A percentile compares a stretch with the other conserved stretches of the same genome.
These are phyloP conservation scores for Pythium phragmitis DNA, from an alignment of 352 stramenopile genomes.

Conservation along the genomic window DNA sequence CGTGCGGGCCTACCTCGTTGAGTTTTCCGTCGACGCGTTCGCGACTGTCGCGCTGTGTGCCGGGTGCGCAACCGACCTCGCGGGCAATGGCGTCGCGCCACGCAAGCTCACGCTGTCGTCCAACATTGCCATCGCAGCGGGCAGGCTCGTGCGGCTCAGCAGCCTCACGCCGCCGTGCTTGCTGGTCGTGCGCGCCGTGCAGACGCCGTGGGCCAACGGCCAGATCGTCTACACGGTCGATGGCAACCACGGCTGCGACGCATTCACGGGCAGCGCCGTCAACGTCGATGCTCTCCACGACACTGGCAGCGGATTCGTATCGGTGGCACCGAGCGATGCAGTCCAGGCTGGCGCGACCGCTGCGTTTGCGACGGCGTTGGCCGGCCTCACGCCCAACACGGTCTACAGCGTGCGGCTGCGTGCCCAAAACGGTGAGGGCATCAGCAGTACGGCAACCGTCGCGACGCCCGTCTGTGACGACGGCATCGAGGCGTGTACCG, in stretches of 20 bases:
- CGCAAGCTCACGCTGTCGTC: slow-evolving; percentile 50
- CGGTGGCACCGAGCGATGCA: slow-evolving; percentile 23
- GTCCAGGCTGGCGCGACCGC: not conserved
- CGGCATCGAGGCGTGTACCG: slow-evolving; percentile 78
- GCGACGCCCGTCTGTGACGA: slow-evolving; percentile 87
- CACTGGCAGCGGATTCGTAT: slow-evolving; percentile 41
- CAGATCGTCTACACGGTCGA: slow-evolving; percentile 47
- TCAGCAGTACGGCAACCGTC: slow-evolving; percentile 48
- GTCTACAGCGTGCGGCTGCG: slow-evolving; percentile 83
- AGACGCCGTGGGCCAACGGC: slow-evolving; percentile 35
- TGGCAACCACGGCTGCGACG: slow-evolving; percentile 61
- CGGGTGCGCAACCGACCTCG: slow-evolving; percentile 45
- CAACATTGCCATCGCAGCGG: slow-evolving; percentile 31
- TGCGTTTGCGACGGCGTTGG: slow-evolving; percentile 27
- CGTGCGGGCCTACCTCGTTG: slow-evolving; percentile 78
- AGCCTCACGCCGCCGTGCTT: slow-evolving; percentile 50
- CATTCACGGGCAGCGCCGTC: slow-evolving; percentile 34
- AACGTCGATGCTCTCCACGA: slow-evolving; percentile 53
- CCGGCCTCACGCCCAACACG: slow-evolving; percentile 41
- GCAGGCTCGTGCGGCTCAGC: slow-evolving; percentile 46
- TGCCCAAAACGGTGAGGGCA: slow-evolving; percentile 83
- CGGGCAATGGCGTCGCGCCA: slow-evolving; percentile 15
- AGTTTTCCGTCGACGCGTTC: slow-evolving; percentile 77
- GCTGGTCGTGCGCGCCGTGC: slow-evolving; percentile 38
- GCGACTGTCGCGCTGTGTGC: slow-evolving; percentile 37